phyloP scores from a whole-genome alignment of 2,329 filamentous ascomycete species.

The Ceratocystis cubensis region DNA sequence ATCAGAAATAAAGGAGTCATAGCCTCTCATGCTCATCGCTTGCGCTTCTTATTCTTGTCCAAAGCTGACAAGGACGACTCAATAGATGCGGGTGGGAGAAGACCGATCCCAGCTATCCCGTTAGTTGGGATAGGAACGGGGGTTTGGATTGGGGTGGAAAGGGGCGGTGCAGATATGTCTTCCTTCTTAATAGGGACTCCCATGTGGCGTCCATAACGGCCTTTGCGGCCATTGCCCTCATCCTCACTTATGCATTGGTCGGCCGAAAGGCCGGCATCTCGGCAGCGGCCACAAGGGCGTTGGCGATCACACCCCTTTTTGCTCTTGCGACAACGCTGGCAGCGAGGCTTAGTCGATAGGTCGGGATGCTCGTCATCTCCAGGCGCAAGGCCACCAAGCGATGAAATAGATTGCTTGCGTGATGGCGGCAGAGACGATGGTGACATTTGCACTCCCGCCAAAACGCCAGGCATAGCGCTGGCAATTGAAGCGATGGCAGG shows the following conservation, averaged over 20 bases:
- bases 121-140: constrained; percentile 19
- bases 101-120: constrained; percentile 23
- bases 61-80: constrained; percentile 27
- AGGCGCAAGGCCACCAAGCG: constrained; percentile 35
- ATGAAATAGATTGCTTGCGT: constrained; percentile 63
- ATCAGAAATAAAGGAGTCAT: background rate
- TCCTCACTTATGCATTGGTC: constrained; percentile 96
- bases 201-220: constrained; percentile 69
- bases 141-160: constrained; percentile 21
- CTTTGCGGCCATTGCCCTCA: constrained; percentile 92
- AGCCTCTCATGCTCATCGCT: constrained; percentile 33
- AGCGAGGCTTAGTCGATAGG: constrained; percentile 87
- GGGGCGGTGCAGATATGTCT: constrained; percentile 34
- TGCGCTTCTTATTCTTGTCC: constrained; percentile 51
- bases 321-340: constrained; percentile 96
- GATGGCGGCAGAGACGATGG: constrained; percentile 57
- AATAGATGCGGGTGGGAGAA: constrained; percentile 36
- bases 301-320: constrained; percentile 98
- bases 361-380: constrained; percentile 85
- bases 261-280: constrained; percentile 83
- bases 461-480: constrained; percentile 27
- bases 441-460: constrained; percentile 35
- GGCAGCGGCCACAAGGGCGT: constrained; percentile 86
- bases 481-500: constrained; percentile 30
- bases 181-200: constrained; percentile 51